Base-by-base conservation (phyloP, 2,329 filamentous ascomycete species). In the Aaosphaeria arxii region DNA sequence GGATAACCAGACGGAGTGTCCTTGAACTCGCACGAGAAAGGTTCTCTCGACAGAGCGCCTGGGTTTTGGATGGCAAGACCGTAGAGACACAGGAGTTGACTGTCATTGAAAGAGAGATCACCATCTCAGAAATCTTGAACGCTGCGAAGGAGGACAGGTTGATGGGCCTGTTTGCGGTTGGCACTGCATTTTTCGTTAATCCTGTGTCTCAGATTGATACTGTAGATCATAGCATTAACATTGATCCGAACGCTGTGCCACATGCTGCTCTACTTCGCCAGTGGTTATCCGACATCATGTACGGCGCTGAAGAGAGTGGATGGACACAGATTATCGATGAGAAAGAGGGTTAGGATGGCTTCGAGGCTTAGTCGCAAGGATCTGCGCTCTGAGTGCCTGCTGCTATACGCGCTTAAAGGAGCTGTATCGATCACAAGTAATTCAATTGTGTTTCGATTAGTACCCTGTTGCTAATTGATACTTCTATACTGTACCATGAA, bases 221-320 rank as follows among this genome's bases (percentile, higher is more conserved):
- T 28, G 11, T 3, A 11, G 39, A 28, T 24, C 39, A 28, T 4
- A 30, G n/a, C 13, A 28, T 47, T 13, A 41, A 29, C 30, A 43
- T 51, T 40, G 39, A 30, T 11, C 11, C 29, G 11, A 38, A 49
- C 30, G 29, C 11, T n/a, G 29, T 45, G 7, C 29, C 47, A 17
- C 35, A 46, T 46, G 17, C 39, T 33, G 36, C 39, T 4, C 29
- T 46, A 17, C 44, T 43, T 30, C 40, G 40, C n/a, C 29, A 6
- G 17, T 49, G 47, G 43, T 33, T 49, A 2, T 40, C 29, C 13
- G 40, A 49, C 30, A 49, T 49, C 28, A 36, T 49, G 30, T 44
- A 43, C 35, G 47, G 40, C n/a, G 39, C 28, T 4, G 36, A 40
- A 38, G n/a, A 49, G 11, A 43, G 36, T 17, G 40, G 24, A 4